These are phyloP conservation scores for Russula vinacea DNA, from an alignment of 768 basidiomycete genomes.

Conservation along the genomic window DNA sequence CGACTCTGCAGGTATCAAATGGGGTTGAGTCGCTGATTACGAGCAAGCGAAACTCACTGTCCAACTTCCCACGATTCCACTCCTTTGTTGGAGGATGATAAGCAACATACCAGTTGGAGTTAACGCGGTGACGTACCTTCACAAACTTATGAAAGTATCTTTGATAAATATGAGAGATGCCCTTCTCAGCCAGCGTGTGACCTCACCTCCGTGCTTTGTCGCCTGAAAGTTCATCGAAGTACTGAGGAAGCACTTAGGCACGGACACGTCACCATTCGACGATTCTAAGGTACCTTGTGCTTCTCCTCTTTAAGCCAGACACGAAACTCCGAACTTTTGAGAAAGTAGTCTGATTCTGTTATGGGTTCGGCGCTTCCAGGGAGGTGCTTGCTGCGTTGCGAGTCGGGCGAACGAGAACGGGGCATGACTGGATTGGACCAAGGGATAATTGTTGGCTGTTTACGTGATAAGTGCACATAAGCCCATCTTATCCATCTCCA, in stretches of 20 bases:
- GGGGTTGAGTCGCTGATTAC: conserved; percentile 3
- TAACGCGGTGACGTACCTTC: conserved; percentile 47
- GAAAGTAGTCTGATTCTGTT: conserved; percentile 82
- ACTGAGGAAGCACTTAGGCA: conserved; percentile 44
- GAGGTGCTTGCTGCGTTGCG: conserved; percentile 36
- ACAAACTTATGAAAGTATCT: conserved; percentile 95
- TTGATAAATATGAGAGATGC: conserved; percentile 36
- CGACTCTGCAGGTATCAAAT: conserved; percentile 39
- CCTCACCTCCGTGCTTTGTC: conserved; percentile 74
- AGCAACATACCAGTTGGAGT: conserved; percentile 12
- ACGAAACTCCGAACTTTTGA: conserved; percentile 83
- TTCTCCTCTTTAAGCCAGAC: conserved; percentile 80
- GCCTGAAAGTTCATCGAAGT: conserved; percentile 81
- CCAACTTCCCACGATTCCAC: conserved; percentile 78
- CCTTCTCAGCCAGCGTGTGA: conserved; percentile 19
- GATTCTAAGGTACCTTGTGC: conserved; percentile 45
- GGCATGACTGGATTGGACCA: conserved; percentile 12
- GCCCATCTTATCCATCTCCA: conserved; percentile 1
- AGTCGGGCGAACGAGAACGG: conserved; percentile 24
- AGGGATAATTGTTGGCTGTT: not conserved
- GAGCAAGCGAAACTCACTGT: conserved; percentile 44
- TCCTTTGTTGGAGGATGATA: conserved; percentile 41
- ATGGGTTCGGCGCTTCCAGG: conserved; percentile 61
- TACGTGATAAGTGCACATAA: conserved; percentile 14
- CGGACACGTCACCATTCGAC: conserved; percentile 6